Evolutionary conservation across 345 rosid species (phyloP), one percentile per base, ranked within the genome.

Genomic region (Camelina laxa): DNA sequence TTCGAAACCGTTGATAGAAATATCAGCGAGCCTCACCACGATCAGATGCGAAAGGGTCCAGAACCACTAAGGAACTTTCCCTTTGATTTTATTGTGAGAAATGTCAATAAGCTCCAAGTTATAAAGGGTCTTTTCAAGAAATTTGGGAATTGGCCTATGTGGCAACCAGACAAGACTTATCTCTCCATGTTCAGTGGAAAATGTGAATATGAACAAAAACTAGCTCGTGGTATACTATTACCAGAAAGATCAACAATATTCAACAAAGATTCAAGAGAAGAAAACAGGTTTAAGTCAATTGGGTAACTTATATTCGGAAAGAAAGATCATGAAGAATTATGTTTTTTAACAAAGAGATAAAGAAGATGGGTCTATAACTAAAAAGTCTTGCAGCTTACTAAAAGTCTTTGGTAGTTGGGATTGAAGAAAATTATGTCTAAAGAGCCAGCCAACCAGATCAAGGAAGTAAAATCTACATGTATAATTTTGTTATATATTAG

Each of bases 221-320:
- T 65, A 0, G 31, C 10, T 0, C 58, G 4, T 0, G 58, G 33
- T 31, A 49, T 19, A 4, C 0, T 49, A 48, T 17, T 65, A 0
- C 45, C 45, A 2, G 70, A 65, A 6, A 65, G 13, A 48, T 3
- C 17, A 65, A 65, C 7, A 3, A n/a, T n/a, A n/a, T 0, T 0
- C 27, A 1, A 3, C 57, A 65, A 31, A 2, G 12, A 17, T 31
- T 48, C 7, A 0, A 65, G 44, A 33, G 69, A 9, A 0, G 57
- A 65, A 12, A 65, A 7, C 11, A 48, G 0, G 17, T 3, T 31
- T 31, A 65, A 65, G 17, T 48, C 57, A 31, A 48, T 47, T 4
- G 31, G 44, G 42, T 48, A 1, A 10, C 44, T 65, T 31, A 11
- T 65, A 55, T 65, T 65, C 30, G 44, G 57, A 16, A 65, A 48